Conservation (phyloP, 2,329 filamentous ascomycete genomes). For the Claviceps pusilla region DNA sequence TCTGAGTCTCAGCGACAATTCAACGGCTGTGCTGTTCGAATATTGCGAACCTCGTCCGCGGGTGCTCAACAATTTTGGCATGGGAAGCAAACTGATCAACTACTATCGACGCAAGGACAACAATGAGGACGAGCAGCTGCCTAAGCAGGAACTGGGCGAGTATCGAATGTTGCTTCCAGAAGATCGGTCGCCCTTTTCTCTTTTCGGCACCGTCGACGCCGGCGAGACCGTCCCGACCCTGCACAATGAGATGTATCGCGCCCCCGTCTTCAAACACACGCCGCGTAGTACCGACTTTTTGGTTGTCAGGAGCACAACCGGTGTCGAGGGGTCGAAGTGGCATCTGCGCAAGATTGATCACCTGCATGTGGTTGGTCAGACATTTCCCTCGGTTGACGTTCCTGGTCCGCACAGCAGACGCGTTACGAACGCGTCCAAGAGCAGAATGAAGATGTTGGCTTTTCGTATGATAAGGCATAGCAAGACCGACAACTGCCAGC, state of each 20-base stretch:
- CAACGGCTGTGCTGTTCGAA: conserved; percentile 74
- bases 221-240: conserved; percentile 83
- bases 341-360: conserved; percentile 83
- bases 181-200: conserved; percentile 88
- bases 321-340: conserved; percentile 61
- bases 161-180: conserved; percentile 77
- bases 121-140: conserved; percentile 57
- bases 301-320: conserved; percentile 67
- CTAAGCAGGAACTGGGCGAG: conserved; percentile 77
- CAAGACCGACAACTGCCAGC: conserved; percentile 50
- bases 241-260: conserved; percentile 89
- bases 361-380: conserved; percentile 79
- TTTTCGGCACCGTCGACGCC: conserved; percentile 83
- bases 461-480: conserved; percentile 77
- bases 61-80: conserved; percentile 89
- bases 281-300: conserved; percentile 72
- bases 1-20: conserved; percentile 77
- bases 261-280: conserved; percentile 80
- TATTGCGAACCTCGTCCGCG: conserved; percentile 90
- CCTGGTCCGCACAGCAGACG: conserved; percentile 87
- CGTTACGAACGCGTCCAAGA: conserved; percentile 94
- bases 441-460: conserved; percentile 88
- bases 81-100: conserved; percentile 92
- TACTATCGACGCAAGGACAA: conserved; percentile 77
- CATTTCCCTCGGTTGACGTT: conserved; percentile 81